phyloP scores from a whole-genome alignment of 768 basidiomycete species.

The Aureoboletus auriporus region DNA sequence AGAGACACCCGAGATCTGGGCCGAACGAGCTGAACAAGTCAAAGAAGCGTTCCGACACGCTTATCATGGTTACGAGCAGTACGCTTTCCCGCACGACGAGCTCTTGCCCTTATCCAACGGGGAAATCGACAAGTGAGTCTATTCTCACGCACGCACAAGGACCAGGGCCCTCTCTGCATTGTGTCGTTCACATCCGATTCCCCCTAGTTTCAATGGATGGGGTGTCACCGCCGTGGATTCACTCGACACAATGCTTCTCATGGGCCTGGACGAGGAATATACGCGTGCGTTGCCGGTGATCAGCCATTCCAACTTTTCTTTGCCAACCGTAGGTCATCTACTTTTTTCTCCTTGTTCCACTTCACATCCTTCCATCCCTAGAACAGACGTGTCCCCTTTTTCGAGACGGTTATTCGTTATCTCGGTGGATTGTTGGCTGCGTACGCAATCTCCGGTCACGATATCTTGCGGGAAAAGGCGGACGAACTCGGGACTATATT shows the following conservation, averaged over 20 bases:
- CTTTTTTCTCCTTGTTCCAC: not conserved
- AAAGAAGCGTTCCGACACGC: slow-evolving; percentile 63
- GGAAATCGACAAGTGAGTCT: slow-evolving; percentile 47
- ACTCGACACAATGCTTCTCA: slow-evolving; percentile 80
- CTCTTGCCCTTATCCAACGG: slow-evolving; percentile 48
- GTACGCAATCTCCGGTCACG: slow-evolving; percentile 67
- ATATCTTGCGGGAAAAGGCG: slow-evolving; percentile 61
- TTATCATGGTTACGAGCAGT: slow-evolving; percentile 59
- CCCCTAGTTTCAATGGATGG: slow-evolving; percentile 72
- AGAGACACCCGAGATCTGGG: slow-evolving; percentile 39
- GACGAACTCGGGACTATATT: slow-evolving; percentile 70
- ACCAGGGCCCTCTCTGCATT: not conserved
- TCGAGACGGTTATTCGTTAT: slow-evolving; percentile 86
- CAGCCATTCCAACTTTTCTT: slow-evolving; percentile 43
- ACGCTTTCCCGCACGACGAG: slow-evolving; percentile 63
- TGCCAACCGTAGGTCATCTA: slow-evolving; percentile 34
- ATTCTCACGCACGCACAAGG: too few relatives aligned
- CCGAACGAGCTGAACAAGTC: slow-evolving; percentile 49
- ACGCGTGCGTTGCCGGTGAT: slow-evolving; percentile 53
- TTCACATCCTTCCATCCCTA: slow-evolving; percentile 1
- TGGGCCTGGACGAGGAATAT: slow-evolving; percentile 74
- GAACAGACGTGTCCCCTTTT: slow-evolving; percentile 48
- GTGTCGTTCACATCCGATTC: not conserved
- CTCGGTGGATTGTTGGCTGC: slow-evolving; percentile 85
- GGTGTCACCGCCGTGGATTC: slow-evolving; percentile 75